A percentile compares a stretch with the other conserved stretches of the same genome.
Evolutionary conservation across 2,329 filamentous ascomycete species (phyloP).

Genomic region (Hypoxylon sp.): DNA sequence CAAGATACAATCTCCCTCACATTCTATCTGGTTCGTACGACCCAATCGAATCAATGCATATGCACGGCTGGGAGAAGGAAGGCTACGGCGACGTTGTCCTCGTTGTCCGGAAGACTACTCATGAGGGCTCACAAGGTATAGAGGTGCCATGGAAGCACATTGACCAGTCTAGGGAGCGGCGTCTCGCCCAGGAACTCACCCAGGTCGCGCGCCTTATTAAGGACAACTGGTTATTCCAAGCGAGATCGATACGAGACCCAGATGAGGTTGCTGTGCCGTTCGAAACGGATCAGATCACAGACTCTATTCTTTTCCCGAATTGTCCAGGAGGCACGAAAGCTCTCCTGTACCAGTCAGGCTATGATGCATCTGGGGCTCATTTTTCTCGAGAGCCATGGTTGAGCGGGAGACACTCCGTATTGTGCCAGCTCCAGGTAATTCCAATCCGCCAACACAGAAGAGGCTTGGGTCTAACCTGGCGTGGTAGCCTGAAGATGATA

Average conservation of each 20-base stretch:
- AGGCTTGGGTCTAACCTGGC: slow-evolving; percentile 6
- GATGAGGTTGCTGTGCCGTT: slow-evolving; percentile 24
- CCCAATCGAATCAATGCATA: slow-evolving; percentile 36
- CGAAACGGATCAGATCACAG: slow-evolving; percentile 31
- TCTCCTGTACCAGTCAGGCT: slow-evolving; percentile 33
- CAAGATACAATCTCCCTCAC: slow-evolving; percentile 33
- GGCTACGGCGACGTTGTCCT: slow-evolving; percentile 23
- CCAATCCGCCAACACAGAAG: background rate
- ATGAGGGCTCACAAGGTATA: background rate
- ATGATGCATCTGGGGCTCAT: slow-evolving; percentile 28
- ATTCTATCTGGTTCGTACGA: slow-evolving; percentile 39
- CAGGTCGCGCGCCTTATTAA: slow-evolving; percentile 17
- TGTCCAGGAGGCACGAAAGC: slow-evolving; percentile 32
- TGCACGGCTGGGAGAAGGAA: slow-evolving; percentile 37
- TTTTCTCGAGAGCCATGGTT: slow-evolving; percentile 36
- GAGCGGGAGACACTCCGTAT: slow-evolving; percentile 32
- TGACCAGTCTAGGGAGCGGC: slow-evolving; percentile 27
- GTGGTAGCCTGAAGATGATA: slow-evolving; percentile 29
- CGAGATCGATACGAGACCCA: slow-evolving; percentile 25
- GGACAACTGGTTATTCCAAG: slow-evolving; percentile 32
- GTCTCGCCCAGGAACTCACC: slow-evolving; percentile 17
- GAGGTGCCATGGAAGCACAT: slow-evolving; percentile 37
- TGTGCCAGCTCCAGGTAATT: slow-evolving; percentile 35
- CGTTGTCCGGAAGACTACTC: slow-evolving; percentile 1
- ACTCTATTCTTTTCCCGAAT: slow-evolving; percentile 28